Evolutionary conservation across 2,329 filamentous ascomycete species (phyloP).

Genomic region (Penicillium carneum): DNA sequence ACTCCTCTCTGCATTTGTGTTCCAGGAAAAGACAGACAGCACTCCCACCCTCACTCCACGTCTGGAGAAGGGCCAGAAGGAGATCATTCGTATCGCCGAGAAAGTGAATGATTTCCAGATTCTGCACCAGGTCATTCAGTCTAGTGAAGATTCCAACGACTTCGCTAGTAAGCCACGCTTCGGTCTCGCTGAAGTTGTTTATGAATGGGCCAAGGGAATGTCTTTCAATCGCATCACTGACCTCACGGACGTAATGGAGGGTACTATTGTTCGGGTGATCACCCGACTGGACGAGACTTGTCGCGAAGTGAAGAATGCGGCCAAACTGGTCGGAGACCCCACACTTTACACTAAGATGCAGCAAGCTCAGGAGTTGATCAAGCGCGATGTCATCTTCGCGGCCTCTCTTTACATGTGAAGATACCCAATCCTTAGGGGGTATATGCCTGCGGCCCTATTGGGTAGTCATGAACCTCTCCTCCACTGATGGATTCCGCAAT

Average conservation of each 20-base stretch:
- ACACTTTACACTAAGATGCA: slow-evolving; percentile 96
- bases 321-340: slow-evolving; percentile 92
- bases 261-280: slow-evolving; percentile 94
- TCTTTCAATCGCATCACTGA: slow-evolving; percentile 97
- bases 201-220: slow-evolving; percentile 98
- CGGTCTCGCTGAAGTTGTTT: slow-evolving; percentile 94
- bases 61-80: slow-evolving; percentile 80
- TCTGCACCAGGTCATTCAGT: slow-evolving; percentile 88
- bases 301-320: slow-evolving; percentile 95
- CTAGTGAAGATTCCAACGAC: slow-evolving; percentile 88
- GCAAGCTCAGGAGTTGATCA: slow-evolving; percentile 95
- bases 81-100: slow-evolving; percentile 87
- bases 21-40: slow-evolving; percentile 91
- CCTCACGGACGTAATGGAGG: slow-evolving; percentile 93
- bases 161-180: slow-evolving; percentile 88
- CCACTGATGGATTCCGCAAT: background rate
- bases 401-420: slow-evolving; percentile 82
- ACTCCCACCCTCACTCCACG: slow-evolving; percentile 81
- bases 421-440: background rate
- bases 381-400: slow-evolving; percentile 90
- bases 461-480: background rate
- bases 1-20: slow-evolving; percentile 90
- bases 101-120: slow-evolving; percentile 91
- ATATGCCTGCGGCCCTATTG: slow-evolving; percentile 5
- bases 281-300: slow-evolving; percentile 94